Evolutionary conservation across 371 early-diverging fungal species (phyloP).

Genomic region (Mucor mucedo): DNA sequence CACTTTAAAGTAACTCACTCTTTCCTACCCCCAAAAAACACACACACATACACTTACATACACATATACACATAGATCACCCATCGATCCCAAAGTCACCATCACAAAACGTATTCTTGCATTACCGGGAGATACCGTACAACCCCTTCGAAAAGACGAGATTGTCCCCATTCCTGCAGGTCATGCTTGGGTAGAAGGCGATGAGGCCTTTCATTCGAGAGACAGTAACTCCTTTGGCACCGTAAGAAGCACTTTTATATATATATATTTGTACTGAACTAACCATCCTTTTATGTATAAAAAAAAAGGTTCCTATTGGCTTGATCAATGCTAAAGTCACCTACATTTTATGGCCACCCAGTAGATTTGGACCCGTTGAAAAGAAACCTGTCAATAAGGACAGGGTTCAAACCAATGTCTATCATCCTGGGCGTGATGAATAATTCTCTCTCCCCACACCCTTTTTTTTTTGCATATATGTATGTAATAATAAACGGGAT

Average conservation of each 20-base stretch:
- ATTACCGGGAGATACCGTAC: constrained; percentile 83
- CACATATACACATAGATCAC: constrained; percentile 67
- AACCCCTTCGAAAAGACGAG: constrained; percentile 53
- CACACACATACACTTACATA: too few relatives aligned
- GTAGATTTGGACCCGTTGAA: constrained; percentile 63
- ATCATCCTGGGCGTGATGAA: constrained; percentile 13
- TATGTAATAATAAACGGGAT: too few relatives aligned
- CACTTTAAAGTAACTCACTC: constrained; percentile 61
- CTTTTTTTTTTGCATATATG: too few relatives aligned
- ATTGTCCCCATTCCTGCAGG: constrained; percentile 80
- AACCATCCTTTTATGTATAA: too few relatives aligned
- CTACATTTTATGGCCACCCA: constrained; percentile 73
- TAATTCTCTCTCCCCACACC: neutral
- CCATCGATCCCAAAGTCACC: constrained; percentile 69
- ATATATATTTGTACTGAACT: neutral
- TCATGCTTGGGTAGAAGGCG: constrained; percentile 93
- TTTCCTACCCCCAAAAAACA: too few relatives aligned
- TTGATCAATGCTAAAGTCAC: constrained; percentile 67
- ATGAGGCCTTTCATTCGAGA: constrained; percentile 83
- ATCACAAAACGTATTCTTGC: constrained; percentile 89
- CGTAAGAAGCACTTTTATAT: constrained; percentile 49
- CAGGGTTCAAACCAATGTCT: constrained; percentile 35
- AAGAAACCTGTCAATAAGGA: constrained; percentile 30
- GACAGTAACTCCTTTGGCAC: constrained; percentile 91
- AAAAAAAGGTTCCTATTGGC: constrained; percentile 67